These are phyloP conservation scores for Phaeotremella skinneri DNA, from an alignment of 768 basidiomycete genomes.

Conservation along the genomic window DNA sequence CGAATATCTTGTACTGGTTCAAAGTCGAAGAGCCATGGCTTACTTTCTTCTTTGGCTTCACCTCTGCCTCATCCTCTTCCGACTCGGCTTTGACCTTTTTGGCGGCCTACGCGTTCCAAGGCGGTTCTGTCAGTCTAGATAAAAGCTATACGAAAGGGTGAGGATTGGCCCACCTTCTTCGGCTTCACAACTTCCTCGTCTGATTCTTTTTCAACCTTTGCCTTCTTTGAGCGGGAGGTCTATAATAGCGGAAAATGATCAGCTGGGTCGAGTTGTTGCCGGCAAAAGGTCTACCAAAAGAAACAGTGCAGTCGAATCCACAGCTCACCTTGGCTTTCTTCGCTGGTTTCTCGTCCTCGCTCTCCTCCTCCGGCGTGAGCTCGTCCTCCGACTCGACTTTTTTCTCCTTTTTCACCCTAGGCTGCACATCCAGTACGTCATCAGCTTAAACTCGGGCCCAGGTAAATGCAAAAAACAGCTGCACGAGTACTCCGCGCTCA, in stretches of 20 bases:
- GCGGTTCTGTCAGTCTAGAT: too few species aligned
- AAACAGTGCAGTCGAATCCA: conserved; percentile 24
- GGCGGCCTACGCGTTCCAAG: too few species aligned
- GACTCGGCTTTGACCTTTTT: conserved; percentile 15
- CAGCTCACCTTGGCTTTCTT: conserved; percentile 46
- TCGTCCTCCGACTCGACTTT: conserved; percentile 13
- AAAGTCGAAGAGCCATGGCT: too few species aligned
- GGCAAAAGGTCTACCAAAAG: conserved; percentile 23
- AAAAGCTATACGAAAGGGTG: neutral
- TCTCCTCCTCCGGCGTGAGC: conserved; percentile 53
- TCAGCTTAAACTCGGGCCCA: too few species aligned
- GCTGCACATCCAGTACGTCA: too few species aligned
- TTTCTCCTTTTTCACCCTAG: conserved; percentile 2
- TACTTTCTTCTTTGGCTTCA: conserved; percentile 37
- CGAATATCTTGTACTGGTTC: too few species aligned
- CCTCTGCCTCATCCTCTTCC: conserved; percentile 26
- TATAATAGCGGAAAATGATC: neutral
- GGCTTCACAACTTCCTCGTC: neutral
- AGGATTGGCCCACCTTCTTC: neutral
- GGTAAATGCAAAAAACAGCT: too few species aligned
- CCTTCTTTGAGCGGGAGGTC: conserved; percentile 1
- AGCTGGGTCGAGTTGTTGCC: conserved; percentile 20
- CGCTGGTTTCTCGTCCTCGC: neutral
- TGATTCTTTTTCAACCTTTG: conserved; percentile 1
- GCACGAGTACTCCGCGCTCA: too few species aligned